phyloP scores from a whole-genome alignment of 2,329 filamentous ascomycete genomes.

The Ophiostoma australiae region DNA sequence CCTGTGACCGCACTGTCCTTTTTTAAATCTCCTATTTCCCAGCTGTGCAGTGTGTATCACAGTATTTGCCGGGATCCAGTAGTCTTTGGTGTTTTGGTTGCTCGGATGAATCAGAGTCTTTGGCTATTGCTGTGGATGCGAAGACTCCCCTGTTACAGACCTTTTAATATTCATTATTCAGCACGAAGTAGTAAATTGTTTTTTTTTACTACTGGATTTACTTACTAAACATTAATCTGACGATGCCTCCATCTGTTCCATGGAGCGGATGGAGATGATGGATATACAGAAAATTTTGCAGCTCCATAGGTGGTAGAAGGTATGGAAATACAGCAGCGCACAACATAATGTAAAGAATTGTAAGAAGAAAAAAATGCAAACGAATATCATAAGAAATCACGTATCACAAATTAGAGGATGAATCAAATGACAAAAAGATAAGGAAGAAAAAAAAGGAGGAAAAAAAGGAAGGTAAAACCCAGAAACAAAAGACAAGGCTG shows the following conservation, averaged over 20 bases:
- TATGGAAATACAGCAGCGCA: no score
- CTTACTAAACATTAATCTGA: background rate
- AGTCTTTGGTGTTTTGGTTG: no score
- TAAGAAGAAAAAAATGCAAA: background rate
- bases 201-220: background rate
- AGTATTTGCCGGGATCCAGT: background rate
- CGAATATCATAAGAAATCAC: background rate
- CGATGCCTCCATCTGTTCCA: background rate
- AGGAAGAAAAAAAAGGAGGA: background rate
- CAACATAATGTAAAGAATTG: no score
- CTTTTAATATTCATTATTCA: background rate
- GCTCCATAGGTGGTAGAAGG: background rate
- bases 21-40: background rate
- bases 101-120: background rate
- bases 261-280: background rate
- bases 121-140: background rate
- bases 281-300: slow-evolving; percentile 1
- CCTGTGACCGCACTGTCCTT: background rate
- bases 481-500: background rate
- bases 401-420: background rate
- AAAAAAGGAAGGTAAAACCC: no score
- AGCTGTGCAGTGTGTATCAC: background rate
- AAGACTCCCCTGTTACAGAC: background rate
- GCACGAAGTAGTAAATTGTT: background rate
- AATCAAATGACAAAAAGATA: background rate